phyloP scores from a whole-genome alignment of 2,329 filamentous ascomycete genomes.

The Albophoma yamanashiensis region DNA sequence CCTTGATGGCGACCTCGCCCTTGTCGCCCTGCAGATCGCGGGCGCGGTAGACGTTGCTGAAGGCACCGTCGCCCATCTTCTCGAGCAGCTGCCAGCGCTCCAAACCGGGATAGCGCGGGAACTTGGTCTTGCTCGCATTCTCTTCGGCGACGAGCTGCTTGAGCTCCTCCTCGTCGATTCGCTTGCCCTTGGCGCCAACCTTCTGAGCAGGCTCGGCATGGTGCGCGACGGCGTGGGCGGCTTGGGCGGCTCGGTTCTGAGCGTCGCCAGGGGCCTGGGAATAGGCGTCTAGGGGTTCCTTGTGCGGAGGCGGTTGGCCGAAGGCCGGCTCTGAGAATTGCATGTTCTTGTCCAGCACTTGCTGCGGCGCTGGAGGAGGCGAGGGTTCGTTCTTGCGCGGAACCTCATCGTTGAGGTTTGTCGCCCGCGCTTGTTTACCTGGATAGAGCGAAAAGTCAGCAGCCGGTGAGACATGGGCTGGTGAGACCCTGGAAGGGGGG shows the following conservation, averaged over 20 bases:
- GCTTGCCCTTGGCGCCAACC: constrained; percentile 16
- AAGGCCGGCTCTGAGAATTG: constrained; percentile 31
- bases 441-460: background rate
- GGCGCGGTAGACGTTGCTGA: constrained; percentile 96
- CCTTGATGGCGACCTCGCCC: constrained; percentile 90
- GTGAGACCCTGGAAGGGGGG: background rate
- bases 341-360: constrained; percentile 42
- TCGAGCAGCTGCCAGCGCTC: constrained; percentile 70
- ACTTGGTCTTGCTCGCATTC: constrained; percentile 72
- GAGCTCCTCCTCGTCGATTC: constrained; percentile 55
- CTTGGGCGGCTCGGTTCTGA: constrained; percentile 59
- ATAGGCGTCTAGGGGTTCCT: constrained; percentile 48
- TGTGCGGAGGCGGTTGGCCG: constrained; percentile 22
- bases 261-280: constrained; percentile 49
- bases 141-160: constrained; percentile 87
- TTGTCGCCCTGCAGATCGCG: constrained; percentile 60
- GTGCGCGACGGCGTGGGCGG: constrained; percentile 53
- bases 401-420: constrained; percentile 39
- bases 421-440: constrained; percentile 80
- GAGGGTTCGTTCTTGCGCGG: constrained; percentile 41
- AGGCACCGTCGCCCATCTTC: constrained; percentile 98
- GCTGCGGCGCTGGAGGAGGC: constrained; percentile 40
- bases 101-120: constrained; percentile 49
- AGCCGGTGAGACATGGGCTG: background rate
- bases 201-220: constrained; percentile 48